Base-by-base conservation (phyloP, 371 early-diverging fungal genomes). In the Umbelopsis sp. region DNA sequence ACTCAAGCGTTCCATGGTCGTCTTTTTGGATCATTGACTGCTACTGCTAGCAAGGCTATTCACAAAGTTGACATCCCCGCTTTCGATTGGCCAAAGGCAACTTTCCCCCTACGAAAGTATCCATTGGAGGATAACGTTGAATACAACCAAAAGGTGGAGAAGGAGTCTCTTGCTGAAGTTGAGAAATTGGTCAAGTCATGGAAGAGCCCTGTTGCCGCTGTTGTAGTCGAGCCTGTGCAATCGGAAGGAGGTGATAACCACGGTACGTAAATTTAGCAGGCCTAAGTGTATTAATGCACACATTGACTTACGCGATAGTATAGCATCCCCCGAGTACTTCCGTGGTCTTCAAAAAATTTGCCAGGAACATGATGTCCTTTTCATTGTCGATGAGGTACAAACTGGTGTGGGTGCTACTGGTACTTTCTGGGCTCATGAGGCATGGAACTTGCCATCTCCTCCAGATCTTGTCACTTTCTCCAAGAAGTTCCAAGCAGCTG, bases 381-480 rank as follows among this genome's bases (percentile, higher is more conserved):
- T 94, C 72, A 92, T 94, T 68, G 92, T 91, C 10, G 95, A 94
- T 66, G 95, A 94, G 72, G 92, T 93, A 22, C 94, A 94, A 72
- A 91, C 92, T 0, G 95, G 95, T 50, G 92, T 91, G 14, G 93
- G 92, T n/a, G 87, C 92, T 24, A 91, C 94, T 0, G 95, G 95
- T 22, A 84, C 86, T 9, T 91, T 91, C 70, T 92, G 92, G 92
- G 92, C 91, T 2, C 92, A 92, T 70, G 90, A 90, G 67, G 85
- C 87, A 29, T 92, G 92, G 92, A 69, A 78, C 14, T 74, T 92
- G 63, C 84, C 82, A 63, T 77, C 74, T 37, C 84, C 91, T 29
- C 92, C 92, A 12, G 92, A 92, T 68, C 90, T 91, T 73, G 91
- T 92, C 8, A 91, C 92, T 4, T 92, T 92, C 63, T 90, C 90